A percentile compares a stretch with the other conserved stretches of the same genome.
phyloP scores from a whole-genome alignment of 257 asterid species.

The Solanum sitiens region DNA sequence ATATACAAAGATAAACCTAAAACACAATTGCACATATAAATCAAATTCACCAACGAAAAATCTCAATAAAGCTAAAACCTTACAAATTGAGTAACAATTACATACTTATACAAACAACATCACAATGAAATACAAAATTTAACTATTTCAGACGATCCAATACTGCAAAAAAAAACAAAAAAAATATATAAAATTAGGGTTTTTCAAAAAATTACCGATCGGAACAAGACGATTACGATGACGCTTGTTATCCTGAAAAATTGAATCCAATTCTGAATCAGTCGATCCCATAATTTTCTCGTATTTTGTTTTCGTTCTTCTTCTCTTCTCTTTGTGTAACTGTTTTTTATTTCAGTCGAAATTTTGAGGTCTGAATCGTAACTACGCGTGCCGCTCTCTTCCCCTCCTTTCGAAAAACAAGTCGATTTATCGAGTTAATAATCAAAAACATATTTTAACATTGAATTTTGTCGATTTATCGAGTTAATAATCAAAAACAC shows the following conservation, averaged over 20 bases:
- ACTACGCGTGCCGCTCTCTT: neutral
- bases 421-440: fast-evolving
- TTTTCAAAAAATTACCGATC: conserved; percentile 29
- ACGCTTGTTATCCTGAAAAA: conserved; percentile 60
- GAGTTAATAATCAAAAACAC: fast-evolving
- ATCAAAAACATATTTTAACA: neutral
- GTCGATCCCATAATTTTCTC: conserved; percentile 39
- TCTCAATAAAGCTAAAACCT: neutral
- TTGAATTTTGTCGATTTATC: neutral
- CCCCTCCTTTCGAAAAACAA: neutral
- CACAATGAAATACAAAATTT: neutral
- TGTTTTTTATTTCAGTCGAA: neutral
- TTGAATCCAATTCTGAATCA: conserved; percentile 51
- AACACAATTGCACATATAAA: neutral
- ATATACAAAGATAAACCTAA: neutral
- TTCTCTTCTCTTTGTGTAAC: neutral
- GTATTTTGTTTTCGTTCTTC: neutral
- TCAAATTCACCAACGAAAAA: neutral
- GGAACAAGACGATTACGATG: conserved; percentile 78
- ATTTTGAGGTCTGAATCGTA: neutral
- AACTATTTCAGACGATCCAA: neutral
- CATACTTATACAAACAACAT: neutral
- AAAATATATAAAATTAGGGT: neutral
- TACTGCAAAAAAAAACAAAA: neutral
- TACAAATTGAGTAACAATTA: neutral